These are phyloP conservation scores for Liquidambar formosana DNA, from an alignment of 164 flowering plant species.

Conservation along the genomic window DNA sequence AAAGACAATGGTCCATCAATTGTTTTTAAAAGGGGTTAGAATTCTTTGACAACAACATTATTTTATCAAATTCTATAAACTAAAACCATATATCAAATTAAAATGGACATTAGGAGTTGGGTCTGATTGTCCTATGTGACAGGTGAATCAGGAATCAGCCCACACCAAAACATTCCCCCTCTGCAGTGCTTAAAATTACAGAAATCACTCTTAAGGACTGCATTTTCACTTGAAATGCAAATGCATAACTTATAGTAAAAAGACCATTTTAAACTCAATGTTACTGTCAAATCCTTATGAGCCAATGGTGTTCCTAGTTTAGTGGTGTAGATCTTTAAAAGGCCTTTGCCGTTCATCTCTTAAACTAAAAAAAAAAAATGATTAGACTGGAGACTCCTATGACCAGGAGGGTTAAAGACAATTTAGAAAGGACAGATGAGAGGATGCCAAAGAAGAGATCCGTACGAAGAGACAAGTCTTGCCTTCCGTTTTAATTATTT, in stretches of 20 bases:
- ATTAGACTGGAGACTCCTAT: slow-evolving; percentile 7
- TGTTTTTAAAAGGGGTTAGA: slow-evolving; percentile 7
- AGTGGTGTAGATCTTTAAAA: background rate
- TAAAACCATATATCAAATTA: background rate
- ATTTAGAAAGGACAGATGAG: slow-evolving; percentile 15
- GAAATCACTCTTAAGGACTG: background rate
- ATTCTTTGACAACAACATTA: slow-evolving; percentile 21
- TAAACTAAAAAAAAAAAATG: slow-evolving; percentile 6
- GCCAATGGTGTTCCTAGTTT: background rate
- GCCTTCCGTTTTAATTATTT: slow-evolving; percentile 17
- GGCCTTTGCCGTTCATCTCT: background rate
- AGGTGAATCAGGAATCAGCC: background rate
- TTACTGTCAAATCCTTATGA: background rate
- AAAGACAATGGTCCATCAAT: slow-evolving; percentile 18
- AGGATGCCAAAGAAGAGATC: slow-evolving; percentile 32
- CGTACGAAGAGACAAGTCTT: slow-evolving; percentile 25
- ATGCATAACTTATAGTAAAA: too few species aligned
- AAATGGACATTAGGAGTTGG: background rate
- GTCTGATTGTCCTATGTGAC: slow-evolving; percentile 16
- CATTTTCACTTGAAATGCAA: background rate
- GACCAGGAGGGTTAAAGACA: slow-evolving; percentile 16
- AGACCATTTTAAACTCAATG: too few species aligned
- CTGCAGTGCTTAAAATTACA: background rate
- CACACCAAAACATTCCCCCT: background rate
- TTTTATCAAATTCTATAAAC: slow-evolving; percentile 8